These are phyloP conservation scores for Pseudocercospora eumusae DNA, from an alignment of 2,329 filamentous ascomycete species.

Conservation along the genomic window DNA sequence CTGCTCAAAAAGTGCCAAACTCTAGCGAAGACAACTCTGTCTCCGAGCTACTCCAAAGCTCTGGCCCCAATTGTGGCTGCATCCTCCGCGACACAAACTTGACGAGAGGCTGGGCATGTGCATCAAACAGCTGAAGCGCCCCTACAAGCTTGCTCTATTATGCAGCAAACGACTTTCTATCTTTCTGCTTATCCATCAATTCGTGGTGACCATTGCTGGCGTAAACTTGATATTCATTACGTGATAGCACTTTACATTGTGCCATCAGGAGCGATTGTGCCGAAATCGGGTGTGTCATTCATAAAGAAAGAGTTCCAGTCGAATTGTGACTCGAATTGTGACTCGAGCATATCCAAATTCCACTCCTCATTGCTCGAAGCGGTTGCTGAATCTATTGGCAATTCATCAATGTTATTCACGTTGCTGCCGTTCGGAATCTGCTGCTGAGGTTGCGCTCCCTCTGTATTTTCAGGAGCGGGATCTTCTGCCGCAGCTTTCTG, in stretches of 20 bases:
- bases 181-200: not conserved
- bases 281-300: slow-evolving; percentile 38
- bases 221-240: not conserved
- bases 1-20: too few relatives aligned
- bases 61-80: slow-evolving; percentile 5
- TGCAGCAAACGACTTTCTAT: not conserved
- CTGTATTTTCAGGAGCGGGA: slow-evolving; percentile 27
- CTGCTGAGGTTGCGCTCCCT: not conserved
- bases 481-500: slow-evolving; percentile 28
- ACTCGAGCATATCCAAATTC: slow-evolving; percentile 38
- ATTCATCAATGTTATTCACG: slow-evolving; percentile 18
- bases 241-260: slow-evolving; percentile 29
- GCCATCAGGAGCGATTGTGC: slow-evolving; percentile 38
- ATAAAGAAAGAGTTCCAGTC: slow-evolving; percentile 40
- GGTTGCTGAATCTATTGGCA: slow-evolving; percentile 21
- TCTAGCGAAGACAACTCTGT: too few relatives aligned
- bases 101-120: not conserved
- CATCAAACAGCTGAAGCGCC: not conserved
- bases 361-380: slow-evolving; percentile 37
- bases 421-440: slow-evolving; percentile 15
- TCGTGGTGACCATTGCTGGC: not conserved
- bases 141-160: not conserved
- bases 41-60: not conserved
- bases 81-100: not conserved
- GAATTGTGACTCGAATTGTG: slow-evolving; percentile 39